Base-by-base conservation (phyloP, 73 alveolate genomes). In the Uronychia setigera region DNA sequence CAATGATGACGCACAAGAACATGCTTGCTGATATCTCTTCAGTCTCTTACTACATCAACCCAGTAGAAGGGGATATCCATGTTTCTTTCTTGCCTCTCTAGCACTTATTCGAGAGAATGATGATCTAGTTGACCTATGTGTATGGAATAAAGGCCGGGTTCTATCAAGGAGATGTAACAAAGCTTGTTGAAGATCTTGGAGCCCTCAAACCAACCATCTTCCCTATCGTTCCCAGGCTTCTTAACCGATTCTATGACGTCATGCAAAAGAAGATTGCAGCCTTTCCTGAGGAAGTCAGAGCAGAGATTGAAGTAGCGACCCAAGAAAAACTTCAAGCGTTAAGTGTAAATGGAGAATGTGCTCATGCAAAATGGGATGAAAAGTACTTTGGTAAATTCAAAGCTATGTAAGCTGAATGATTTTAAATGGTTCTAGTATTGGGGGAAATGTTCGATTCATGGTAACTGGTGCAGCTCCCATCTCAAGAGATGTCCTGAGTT, bases 381-480 rank as follows among this genome's bases (percentile, higher is more conserved):
- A 59, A 95, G n/a, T 96, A 93, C 14, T 96, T 97, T 81, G 94
- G 92, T 30, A 84, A 94, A 75, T 86, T 97, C 27, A 94, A 89
- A 82, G 96, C 77, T 76, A 84, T 93, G n/a, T n/a, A n/a, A n/a
- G n/a, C n/a, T n/a, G n/a, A n/a, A n/a, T n/a, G n/a, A n/a, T n/a
- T n/a, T n/a, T n/a, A n/a, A n/a, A n/a, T n/a, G n/a, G n/a, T n/a
- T n/a, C n/a, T n/a, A n/a, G n/a, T 32, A 74, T 96, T 30, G 99
- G 99, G 9, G 99, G 98, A 1, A 94, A 96, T 91, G 97, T 96
- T 28, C 92, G 98, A 60, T 32, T 90, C 33, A 88, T 97, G 88
- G 86, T 80, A 76, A 93, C 99, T 0, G 99, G 98, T 1, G 84
- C 98, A 0, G 99, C 99, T 26, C 99, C 99, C 0, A 96, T 98